Percentiles rank a stretch among this genome's conserved stretches.
These are phyloP conservation scores for Hamamelis virginiana DNA, from an alignment of 164 flowering plant species.

Conservation along the genomic window DNA sequence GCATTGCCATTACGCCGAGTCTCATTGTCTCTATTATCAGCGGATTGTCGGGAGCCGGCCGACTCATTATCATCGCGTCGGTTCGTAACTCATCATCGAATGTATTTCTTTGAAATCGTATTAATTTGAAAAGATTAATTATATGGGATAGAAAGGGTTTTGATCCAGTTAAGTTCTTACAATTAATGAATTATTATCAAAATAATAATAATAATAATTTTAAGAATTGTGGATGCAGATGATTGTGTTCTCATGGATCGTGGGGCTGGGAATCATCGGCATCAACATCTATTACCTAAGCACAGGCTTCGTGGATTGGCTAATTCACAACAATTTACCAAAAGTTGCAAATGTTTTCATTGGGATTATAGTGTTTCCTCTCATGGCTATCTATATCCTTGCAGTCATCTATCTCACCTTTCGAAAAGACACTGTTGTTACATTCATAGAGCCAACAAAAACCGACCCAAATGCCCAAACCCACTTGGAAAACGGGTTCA, in stretches of 20 bases:
- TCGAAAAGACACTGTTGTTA: conserved; percentile 63
- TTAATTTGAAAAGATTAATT: too few relatives aligned
- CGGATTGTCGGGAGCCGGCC: conserved; percentile 75
- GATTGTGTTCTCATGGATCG: conserved; percentile 67
- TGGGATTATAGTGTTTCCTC: conserved; percentile 77
- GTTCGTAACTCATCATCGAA: conserved; percentile 31
- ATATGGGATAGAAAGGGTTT: too few relatives aligned
- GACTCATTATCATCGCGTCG: conserved; percentile 79
- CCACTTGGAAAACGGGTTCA: conserved; percentile 46
- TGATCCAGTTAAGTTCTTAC: too few relatives aligned
- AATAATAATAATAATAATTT: not conserved
- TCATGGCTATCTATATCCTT: conserved; percentile 64
- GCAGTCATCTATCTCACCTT: conserved; percentile 65
- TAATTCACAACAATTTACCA: conserved; percentile 59
- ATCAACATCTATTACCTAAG: conserved; percentile 80
- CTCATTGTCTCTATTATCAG: conserved; percentile 70
- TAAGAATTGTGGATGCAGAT: conserved; percentile 42
- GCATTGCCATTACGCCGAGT: conserved; percentile 76
- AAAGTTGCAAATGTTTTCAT: conserved; percentile 66
- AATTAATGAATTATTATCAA: too few relatives aligned
- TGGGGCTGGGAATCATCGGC: conserved; percentile 68
- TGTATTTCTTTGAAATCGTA: too few relatives aligned
- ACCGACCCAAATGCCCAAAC: conserved; percentile 27
- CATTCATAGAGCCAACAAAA: conserved; percentile 50
- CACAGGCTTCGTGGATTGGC: conserved; percentile 70